These are phyloP conservation scores for Cubamyces lactineus DNA, from an alignment of 768 basidiomycete species.

Conservation along the genomic window DNA sequence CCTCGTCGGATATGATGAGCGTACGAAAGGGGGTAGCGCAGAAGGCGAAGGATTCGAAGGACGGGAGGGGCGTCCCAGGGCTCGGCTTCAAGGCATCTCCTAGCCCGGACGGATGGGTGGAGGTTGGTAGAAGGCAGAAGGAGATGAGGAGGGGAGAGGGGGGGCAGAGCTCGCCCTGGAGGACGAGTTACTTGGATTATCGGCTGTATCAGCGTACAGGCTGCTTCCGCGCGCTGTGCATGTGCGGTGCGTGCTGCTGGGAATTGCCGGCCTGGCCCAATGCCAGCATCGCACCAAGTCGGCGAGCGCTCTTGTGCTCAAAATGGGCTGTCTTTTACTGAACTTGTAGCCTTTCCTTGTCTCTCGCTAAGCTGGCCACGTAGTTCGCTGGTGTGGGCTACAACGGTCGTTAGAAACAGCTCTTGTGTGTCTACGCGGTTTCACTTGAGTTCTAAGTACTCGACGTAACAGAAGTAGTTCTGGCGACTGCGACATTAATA, in stretches of 20 bases:
- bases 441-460: too few species aligned
- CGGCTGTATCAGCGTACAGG: constrained; percentile 14
- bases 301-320: constrained; percentile 14
- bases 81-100: constrained; percentile 1
- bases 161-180: not conserved
- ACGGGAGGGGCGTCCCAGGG: not conserved
- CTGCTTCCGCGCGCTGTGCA: constrained; percentile 7
- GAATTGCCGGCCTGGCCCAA: constrained; percentile 3
- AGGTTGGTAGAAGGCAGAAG: too few species aligned
- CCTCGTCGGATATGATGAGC: too few species aligned
- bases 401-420: too few species aligned
- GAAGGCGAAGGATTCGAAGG: not conserved
- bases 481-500: too few species aligned
- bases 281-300: too few species aligned
- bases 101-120: not conserved
- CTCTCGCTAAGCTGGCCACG: not conserved
- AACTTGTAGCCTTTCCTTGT: not conserved
- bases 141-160: not conserved
- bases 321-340: not conserved
- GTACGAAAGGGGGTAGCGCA: too few species aligned
- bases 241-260: constrained; percentile 13
- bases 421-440: too few species aligned
- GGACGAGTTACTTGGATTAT: not conserved
- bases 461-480: too few species aligned
- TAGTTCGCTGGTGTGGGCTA: not conserved